Conservation (phyloP, 305 asterid genomes). For the Fraxinus angustifolia region DNA sequence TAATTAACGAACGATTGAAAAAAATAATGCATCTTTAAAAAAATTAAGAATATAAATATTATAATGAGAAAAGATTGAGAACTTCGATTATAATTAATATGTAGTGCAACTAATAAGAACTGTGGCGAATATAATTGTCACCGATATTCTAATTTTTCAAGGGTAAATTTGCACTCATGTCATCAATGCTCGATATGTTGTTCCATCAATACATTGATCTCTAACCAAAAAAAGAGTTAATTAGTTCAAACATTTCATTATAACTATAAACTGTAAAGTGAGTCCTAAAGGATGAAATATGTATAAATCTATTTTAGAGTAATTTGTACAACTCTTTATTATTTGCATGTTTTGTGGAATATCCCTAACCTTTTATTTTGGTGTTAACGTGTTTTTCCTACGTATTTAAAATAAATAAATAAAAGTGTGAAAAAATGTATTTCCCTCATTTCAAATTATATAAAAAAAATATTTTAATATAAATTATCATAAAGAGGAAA, state of each 20-base stretch:
- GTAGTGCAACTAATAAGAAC: background rate
- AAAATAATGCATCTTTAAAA: background rate
- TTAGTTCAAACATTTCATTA: background rate
- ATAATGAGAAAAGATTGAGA: background rate
- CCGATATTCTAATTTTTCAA: too few species aligned
- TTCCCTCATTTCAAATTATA: background rate
- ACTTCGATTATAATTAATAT: too few species aligned
- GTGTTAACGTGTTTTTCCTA: background rate
- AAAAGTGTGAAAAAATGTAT: background rate
- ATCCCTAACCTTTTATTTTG: too few species aligned
- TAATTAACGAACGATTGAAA: background rate
- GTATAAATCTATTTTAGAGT: background rate
- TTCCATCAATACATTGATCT: background rate
- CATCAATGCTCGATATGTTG: background rate
- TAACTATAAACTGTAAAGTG: background rate
- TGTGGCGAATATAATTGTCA: background rate
- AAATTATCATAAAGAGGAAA: too few species aligned
- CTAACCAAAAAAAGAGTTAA: background rate
- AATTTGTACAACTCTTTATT: background rate
- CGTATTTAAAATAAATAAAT: background rate
- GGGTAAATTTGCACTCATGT: background rate
- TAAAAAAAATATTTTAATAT: too few species aligned
- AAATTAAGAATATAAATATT: background rate
- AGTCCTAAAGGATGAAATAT: background rate
- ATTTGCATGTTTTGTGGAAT: background rate